Base-by-base conservation (phyloP, 169 alveolate species). In the Eimeria sp. region DNA sequence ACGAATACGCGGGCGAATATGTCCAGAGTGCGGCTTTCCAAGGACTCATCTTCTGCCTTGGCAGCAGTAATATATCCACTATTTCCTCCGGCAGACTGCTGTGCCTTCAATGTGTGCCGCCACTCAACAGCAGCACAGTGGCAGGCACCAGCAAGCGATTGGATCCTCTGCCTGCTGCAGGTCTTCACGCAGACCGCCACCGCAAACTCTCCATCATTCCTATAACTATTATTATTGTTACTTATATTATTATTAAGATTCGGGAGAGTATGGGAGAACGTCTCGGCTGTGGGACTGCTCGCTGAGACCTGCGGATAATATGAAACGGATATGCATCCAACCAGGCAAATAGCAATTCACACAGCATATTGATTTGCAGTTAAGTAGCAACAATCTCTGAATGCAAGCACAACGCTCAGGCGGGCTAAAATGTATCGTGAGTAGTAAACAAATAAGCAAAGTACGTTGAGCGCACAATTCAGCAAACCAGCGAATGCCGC, bases 1-100 rank as follows among this genome's bases (percentile, higher is more conserved):
- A 57, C 70, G 73, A 54, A 83, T 22, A 83, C 27, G 91, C 91
- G 91, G n/a, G 91, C 91, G 43, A 83, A 83, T n/a, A 57, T 30
- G 27, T n/a, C 75, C 11, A 83, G 25, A 7, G 91, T 83, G 49
- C 67, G 91, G 75, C 47, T 43, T 57, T 83, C 91, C 6, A 51
- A 51, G 20, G 91, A 83, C n/a, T 51, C 45, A 13, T 57, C 45
- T 22, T 83, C 91, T n/a, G 91, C 75, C 49, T 13, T 27, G 18
- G n/a, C 51, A 49, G 51, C 58, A 61, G 7, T 61, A 14, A 61
- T 14, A 61, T 61, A 61, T 45, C 70, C 13, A 47, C 4, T 9
- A 2, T 80, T 63, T n/a, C 34, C 47, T 11, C 6, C 91, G 11
- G 27, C 16, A 18, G 18, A 25, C 34, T 51, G 91, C 91, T 11